Evolutionary conservation across 306 rosid species (phyloP), one percentile per base, ranked within the genome.

Genomic region (Vigna radiata): DNA sequence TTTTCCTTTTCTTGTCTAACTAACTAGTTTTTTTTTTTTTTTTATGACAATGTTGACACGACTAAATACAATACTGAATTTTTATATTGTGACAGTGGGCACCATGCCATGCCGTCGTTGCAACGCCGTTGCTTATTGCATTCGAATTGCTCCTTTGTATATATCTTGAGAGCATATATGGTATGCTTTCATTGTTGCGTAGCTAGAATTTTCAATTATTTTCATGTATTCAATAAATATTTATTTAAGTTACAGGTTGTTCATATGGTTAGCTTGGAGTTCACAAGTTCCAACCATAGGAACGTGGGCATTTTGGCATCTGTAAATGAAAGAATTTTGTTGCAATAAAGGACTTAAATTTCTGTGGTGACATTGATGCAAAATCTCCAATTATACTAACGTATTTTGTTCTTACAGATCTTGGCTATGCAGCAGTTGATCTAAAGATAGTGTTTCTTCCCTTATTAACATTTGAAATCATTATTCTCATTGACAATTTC

Each of bases 101-200:
- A 60, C 99, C 99, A 2, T 96, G 99, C 78, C 99, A 96, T 84
- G 88, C 99, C 36, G 86, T 96, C 54, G 98, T 91, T 50, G 98
- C 98, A 9, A 85, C 83, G 31, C 99, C 98, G 8, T 87, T 96
- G 90, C 97, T 96, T 65, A 75, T 96, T 81, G 89, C 99, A 64
- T 96, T 96, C 83, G 99, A 96, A 70, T 86, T 96, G 86, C 99
- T 96, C 81, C 97, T 96, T 75, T 96, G 99, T 88, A 88, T 93
- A 83, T 89, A 96, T 83, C 99, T 96, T 50, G 97, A 96, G 90
- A 90, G 97, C 80, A 55, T 80, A 81, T 67, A 89, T 33, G 97
- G 99, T 96, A 96, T 72, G 37, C 39, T 47, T n/a, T 66, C 68
- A 31, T 61, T 68, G 72, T 47, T 25, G 27, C 37, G 9, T 5